Evolutionary conservation across 2,329 filamentous ascomycete genomes (phyloP), one percentile per base, ranked within the genome.

Genomic region (Leptographium lundbergii): DNA sequence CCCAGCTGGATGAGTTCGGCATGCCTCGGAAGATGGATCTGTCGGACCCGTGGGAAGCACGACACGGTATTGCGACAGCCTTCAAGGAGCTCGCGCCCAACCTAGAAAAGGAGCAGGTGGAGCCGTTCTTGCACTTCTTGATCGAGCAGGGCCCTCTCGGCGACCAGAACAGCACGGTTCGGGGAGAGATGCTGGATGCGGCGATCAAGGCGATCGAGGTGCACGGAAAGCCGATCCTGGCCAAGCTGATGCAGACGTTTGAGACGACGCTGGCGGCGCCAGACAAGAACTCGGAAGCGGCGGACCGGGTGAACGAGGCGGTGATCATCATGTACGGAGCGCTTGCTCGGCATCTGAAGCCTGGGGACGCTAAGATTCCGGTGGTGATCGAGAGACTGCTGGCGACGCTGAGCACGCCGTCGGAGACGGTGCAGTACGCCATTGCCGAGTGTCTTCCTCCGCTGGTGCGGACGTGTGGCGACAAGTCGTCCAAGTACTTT

Each of bases 321-420:
- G 91, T 99, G 57, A 91, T 99, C 65, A 94, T 99, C 66, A 87
- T 99, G 70, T 99, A 99, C 67, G 94, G 94, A 69, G 92, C 95
- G 57, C 76, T 99, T 45, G 94, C 91, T 51, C 85, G 89, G 57
- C 94, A 99, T 75, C 75, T 99, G 61, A 83, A 88, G 65, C 73
- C 84, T 9, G 90, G 91, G n/a, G 94, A 99, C 70, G 75, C 84
- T 64, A 91, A 95, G 67, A 83, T 97, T 55, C 90, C 91, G 1
- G 85, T 87, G 59, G 94, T 99, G 53, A 86, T 99, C 56, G 86
- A 92, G 65, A 84, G 91, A 62, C 78, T 99, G 25, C 79, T 99
- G 59, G 83, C 85, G 25, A 96, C 95, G 7, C 77, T 99, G 52
- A 94, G 87, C 70, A 97, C 92, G 14, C 94, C 94, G 32, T 97